Conservation (phyloP, 257 asterid genomes). For the Capsicum pubescens region DNA sequence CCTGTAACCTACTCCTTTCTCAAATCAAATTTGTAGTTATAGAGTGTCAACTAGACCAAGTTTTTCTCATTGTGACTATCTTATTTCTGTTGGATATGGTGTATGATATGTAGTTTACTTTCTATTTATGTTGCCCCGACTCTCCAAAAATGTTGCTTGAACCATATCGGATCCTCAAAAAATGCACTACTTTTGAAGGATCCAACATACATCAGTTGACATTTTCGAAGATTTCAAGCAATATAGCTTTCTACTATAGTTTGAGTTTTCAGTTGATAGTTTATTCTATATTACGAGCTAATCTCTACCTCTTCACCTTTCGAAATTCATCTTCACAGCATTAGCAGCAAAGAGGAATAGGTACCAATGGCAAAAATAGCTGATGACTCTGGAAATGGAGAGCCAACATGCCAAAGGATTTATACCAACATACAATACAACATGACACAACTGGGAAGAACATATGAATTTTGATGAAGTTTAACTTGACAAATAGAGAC, state of each 20-base stretch:
- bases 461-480: too few relatives aligned
- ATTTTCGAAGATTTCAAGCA: neutral
- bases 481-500: too few relatives aligned
- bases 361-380: slow-evolving; percentile 83
- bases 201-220: neutral
- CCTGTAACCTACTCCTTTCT: neutral
- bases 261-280: neutral
- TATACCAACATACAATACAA: slow-evolving; percentile 61
- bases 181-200: neutral
- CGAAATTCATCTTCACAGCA: slow-evolving; percentile 48
- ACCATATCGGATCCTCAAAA: neutral
- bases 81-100: neutral
- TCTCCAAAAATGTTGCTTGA: neutral
- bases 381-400: slow-evolving; percentile 94
- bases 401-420: slow-evolving; percentile 98
- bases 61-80: neutral
- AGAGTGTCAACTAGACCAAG: neutral
- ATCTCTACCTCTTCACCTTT: neutral
- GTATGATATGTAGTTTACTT: neutral
- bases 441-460: too few relatives aligned
- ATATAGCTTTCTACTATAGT: neutral
- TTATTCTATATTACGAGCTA: neutral
- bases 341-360: slow-evolving; percentile 84
- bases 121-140: neutral
- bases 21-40: neutral